These are phyloP conservation scores for Xylariaceae sp. DNA, from an alignment of 2,329 filamentous ascomycete species.

Conservation along the genomic window DNA sequence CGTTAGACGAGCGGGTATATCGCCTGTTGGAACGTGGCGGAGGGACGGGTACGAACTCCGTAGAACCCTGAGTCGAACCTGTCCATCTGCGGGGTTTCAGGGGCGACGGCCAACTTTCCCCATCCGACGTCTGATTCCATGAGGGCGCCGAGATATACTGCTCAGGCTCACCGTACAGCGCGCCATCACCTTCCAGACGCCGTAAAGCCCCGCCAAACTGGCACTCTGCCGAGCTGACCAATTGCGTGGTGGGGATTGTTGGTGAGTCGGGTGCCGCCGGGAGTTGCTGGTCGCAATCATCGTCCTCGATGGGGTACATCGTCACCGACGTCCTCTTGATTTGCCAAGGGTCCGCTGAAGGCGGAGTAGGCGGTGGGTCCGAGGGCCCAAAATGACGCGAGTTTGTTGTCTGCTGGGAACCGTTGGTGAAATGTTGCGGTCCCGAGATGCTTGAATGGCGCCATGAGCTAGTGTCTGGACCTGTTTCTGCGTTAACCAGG, in stretches of 20 bases:
- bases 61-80: constrained; percentile 29
- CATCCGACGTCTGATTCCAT: constrained; percentile 23
- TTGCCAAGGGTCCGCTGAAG: constrained; percentile 42
- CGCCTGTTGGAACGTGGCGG: constrained; percentile 19
- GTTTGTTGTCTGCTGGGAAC: constrained; percentile 25
- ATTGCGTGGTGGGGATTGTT: constrained; percentile 28
- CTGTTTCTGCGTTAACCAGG: constrained; percentile 25
- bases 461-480: constrained; percentile 24
- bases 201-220: constrained; percentile 11
- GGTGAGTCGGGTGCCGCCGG: constrained; percentile 29
- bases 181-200: constrained; percentile 15
- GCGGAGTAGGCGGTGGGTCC: constrained; percentile 33
- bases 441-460: constrained; percentile 10
- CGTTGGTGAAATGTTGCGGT: constrained; percentile 15
- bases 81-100: constrained; percentile 30
- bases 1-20: constrained; percentile 20
- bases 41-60: constrained; percentile 15
- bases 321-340: constrained; percentile 27
- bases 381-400: constrained; percentile 27
- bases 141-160: constrained; percentile 25
- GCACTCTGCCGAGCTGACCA: constrained; percentile 22
- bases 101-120: constrained; percentile 28
- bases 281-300: constrained; percentile 23
- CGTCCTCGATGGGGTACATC: constrained; percentile 21
- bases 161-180: constrained; percentile 22